A percentile compares a stretch with the other conserved stretches of the same genome.
Evolutionary conservation across 2,329 filamentous ascomycete species (phyloP).

Genomic region (Claviceps quebecensis): DNA sequence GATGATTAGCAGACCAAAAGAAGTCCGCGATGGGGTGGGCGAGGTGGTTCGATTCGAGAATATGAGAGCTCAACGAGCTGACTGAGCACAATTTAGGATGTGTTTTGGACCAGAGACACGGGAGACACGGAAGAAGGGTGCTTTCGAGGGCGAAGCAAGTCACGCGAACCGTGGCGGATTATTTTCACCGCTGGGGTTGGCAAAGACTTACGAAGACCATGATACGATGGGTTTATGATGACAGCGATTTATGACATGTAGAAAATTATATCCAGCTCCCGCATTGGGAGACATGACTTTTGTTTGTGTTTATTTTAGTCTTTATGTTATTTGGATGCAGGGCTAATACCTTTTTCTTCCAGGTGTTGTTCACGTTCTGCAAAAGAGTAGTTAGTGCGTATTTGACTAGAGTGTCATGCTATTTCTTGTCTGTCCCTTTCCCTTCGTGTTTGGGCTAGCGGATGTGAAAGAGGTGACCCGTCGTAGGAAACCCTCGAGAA

Average conservation of each 20-base stretch:
- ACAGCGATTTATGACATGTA: conserved; percentile 1
- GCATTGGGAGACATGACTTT: too few species aligned
- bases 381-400: too few species aligned
- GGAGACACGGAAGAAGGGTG: too few species aligned
- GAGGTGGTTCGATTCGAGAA: conserved; percentile 36
- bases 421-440: neutral
- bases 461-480: neutral
- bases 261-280: neutral
- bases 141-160: neutral
- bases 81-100: neutral
- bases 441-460: neutral
- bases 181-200: neutral
- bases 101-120: neutral
- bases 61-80: neutral
- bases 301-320: neutral
- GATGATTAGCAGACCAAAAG: conserved; percentile 45
- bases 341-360: neutral
- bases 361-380: neutral
- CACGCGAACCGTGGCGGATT: too few species aligned
- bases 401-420: neutral
- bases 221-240: conserved; percentile 6
- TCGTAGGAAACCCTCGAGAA: neutral
- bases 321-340: neutral
- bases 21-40: conserved; percentile 43
- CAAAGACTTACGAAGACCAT: conserved; percentile 5